Evolutionary conservation across 768 basidiomycete species (phyloP).

Genomic region (Lentinula detonsa): DNA sequence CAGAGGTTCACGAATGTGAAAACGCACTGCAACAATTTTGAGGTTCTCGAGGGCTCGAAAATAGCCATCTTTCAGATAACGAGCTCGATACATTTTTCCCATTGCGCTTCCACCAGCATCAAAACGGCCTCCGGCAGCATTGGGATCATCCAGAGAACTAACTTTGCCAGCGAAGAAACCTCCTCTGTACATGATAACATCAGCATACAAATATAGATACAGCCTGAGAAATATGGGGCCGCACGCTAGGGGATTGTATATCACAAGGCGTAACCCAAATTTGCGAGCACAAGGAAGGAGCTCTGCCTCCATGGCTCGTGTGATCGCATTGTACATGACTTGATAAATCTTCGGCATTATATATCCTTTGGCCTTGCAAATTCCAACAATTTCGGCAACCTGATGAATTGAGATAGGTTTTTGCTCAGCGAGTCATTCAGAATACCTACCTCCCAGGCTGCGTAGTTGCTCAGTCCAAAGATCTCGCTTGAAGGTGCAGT

Average conservation of each 20-base stretch:
- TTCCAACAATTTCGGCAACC: constrained; percentile 43
- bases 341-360: constrained; percentile 42
- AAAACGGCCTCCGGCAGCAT: constrained; percentile 34
- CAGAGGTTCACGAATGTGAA: not conserved
- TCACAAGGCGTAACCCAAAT: constrained; percentile 36
- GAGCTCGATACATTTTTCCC: constrained; percentile 39
- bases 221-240: not conserved
- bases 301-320: constrained; percentile 40
- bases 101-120: constrained; percentile 21
- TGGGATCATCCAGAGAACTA: constrained; percentile 22
- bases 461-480: constrained; percentile 44
- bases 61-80: constrained; percentile 37
- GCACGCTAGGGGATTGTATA: constrained; percentile 43
- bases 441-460: constrained; percentile 38
- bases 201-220: not conserved
- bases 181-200: constrained; percentile 20
- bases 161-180: constrained; percentile 44
- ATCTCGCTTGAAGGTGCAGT: constrained; percentile 27
- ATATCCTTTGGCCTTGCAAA: constrained; percentile 39
- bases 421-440: not conserved
- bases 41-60: constrained; percentile 36
- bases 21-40: constrained; percentile 32
- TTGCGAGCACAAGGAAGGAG: constrained; percentile 43
- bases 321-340: constrained; percentile 40
- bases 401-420: constrained; percentile 9